phyloP scores from a whole-genome alignment of 2,329 filamentous ascomycete species.

The Drechslerella stenobrocha region DNA sequence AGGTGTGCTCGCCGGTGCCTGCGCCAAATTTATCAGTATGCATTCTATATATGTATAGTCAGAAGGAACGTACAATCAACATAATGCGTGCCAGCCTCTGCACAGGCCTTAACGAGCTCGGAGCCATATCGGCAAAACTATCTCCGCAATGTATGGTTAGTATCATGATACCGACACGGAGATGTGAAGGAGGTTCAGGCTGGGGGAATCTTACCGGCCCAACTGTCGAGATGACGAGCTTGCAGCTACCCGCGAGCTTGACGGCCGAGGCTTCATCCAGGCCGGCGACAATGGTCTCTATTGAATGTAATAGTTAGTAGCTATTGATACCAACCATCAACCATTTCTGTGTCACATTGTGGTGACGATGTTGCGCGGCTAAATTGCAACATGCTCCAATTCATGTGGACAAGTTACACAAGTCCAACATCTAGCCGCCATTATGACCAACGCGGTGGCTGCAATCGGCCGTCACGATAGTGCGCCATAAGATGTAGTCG shows the following conservation, averaged over 20 bases:
- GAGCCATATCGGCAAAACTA: constrained; percentile 66
- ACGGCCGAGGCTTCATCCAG: constrained; percentile 49
- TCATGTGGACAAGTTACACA: background rate
- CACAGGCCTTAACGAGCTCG: constrained; percentile 67
- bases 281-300: constrained; percentile 51
- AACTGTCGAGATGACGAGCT: constrained; percentile 51
- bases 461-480: background rate
- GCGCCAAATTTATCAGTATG: constrained; percentile 47
- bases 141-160: constrained; percentile 54
- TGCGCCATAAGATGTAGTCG: constrained; percentile 10
- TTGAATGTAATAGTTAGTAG: constrained; percentile 54
- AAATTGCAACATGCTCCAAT: constrained; percentile 1
- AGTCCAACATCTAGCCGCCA: background rate
- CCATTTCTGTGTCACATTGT: background rate
- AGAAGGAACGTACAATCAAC: constrained; percentile 60
- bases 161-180: constrained; percentile 54
- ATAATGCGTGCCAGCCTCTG: constrained; percentile 68
- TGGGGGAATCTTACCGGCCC: constrained; percentile 38
- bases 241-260: constrained; percentile 48
- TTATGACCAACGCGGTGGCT: too few species aligned
- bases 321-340: constrained; percentile 49
- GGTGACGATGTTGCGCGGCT: background rate
- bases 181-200: constrained; percentile 56
- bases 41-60: constrained; percentile 1
- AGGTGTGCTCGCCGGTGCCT: constrained; percentile 66